These are phyloP conservation scores for Trichophyton benhamiae DNA, from an alignment of 2,329 filamentous ascomycete species.

Conservation along the genomic window DNA sequence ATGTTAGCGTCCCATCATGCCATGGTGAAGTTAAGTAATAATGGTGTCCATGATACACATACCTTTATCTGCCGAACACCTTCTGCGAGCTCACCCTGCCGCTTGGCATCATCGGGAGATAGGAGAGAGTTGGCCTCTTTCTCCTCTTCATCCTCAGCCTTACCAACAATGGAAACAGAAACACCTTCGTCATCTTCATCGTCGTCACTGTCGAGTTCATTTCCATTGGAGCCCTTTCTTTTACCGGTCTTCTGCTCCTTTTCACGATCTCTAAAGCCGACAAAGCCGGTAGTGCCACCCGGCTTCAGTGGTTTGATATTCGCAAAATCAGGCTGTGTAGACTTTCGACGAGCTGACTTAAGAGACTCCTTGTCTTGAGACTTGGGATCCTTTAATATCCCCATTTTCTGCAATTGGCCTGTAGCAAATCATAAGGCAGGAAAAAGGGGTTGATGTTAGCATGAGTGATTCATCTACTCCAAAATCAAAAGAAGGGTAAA, in stretches of 20 bases:
- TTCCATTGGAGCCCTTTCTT: constrained; percentile 44
- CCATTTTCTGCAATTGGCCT: constrained; percentile 97
- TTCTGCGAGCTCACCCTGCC: constrained; percentile 50
- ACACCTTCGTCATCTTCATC: constrained; percentile 60
- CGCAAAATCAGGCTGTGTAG: constrained; percentile 72
- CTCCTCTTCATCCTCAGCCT: constrained; percentile 49
- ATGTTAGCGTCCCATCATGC: not conserved
- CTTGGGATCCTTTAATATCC: constrained; percentile 62
- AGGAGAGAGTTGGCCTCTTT: constrained; percentile 38
- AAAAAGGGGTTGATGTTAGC: constrained; percentile 4
- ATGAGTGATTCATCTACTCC: not conserved
- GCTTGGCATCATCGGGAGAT: constrained; percentile 49
- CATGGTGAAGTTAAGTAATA: not conserved
- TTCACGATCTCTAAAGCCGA: constrained; percentile 66
- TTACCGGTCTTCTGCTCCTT: constrained; percentile 47
- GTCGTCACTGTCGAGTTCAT: constrained; percentile 63
- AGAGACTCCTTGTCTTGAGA: constrained; percentile 47
- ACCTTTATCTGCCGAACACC: constrained; percentile 56
- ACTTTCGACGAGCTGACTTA: constrained; percentile 60
- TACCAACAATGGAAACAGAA: constrained; percentile 46
- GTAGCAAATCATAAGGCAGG: not conserved
- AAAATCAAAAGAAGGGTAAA: not conserved
- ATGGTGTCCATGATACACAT: constrained; percentile 15
- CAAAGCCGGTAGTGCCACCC: constrained; percentile 79
- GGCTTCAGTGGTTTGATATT: constrained; percentile 73